Evolutionary conservation across 768 basidiomycete genomes (phyloP).

Genomic region (Panaeolus papilionaceus): DNA sequence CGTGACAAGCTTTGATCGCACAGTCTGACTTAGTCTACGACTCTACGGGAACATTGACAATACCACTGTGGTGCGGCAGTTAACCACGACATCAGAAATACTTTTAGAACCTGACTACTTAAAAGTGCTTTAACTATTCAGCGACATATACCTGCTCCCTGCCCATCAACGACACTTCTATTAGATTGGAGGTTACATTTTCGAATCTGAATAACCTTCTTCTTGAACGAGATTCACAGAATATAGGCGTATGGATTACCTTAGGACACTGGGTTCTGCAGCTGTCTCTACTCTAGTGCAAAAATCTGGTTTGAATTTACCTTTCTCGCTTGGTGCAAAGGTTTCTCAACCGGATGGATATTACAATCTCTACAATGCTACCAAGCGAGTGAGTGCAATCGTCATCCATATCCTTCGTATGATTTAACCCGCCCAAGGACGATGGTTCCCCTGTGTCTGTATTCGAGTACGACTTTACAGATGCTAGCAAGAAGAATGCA

Average conservation of each 20-base stretch:
- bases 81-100: slow-evolving; percentile 2
- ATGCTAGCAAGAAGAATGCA: slow-evolving; percentile 60
- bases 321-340: slow-evolving; percentile 83
- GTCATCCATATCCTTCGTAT: slow-evolving; percentile 13
- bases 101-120: neutral
- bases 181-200: neutral
- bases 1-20: neutral
- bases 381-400: slow-evolving; percentile 71
- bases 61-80: neutral
- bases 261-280: slow-evolving; percentile 81
- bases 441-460: slow-evolving; percentile 86
- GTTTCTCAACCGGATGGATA: slow-evolving; percentile 72
- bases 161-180: no score
- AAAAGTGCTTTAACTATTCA: neutral
- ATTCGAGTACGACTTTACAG: slow-evolving; percentile 88
- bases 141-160: neutral
- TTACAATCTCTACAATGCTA: slow-evolving; percentile 88
- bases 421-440: slow-evolving; percentile 61
- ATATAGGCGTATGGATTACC: slow-evolving; percentile 72
- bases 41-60: no score
- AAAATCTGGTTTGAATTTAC: slow-evolving; percentile 90
- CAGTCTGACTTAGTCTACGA: no score
- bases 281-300: slow-evolving; percentile 92
- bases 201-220: neutral
- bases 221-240: neutral